Evolutionary conservation across 148 eudicot species (phyloP), one percentile per base, ranked within the genome.

Genomic region (Diospyros lotus): DNA sequence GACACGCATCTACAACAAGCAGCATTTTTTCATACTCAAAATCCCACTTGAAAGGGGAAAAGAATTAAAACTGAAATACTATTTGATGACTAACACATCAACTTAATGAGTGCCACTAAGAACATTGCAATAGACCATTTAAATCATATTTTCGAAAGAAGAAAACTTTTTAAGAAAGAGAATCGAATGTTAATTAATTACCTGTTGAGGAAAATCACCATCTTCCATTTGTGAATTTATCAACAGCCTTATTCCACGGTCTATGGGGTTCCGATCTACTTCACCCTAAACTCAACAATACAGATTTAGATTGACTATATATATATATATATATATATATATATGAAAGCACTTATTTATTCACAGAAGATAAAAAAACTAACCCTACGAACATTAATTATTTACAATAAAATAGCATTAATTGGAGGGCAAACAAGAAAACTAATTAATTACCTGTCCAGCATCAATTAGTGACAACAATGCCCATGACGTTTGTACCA

Each of bases 401-500:
- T 28, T 28, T 28, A 28, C 28, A 28, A 28, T 0, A 28, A 28
- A 28, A 28, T 28, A 28, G 28, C 28, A 28, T 28, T 28, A 28
- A 28, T 28, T 28, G 28, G 28, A 28, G 28, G 28, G 28, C 28
- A 28, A 28, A 38, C 10, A 39, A 12, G 5, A 2, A n/a, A 39
- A 56, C 2, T 17, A 50, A 45, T 14, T 55, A 70, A 80, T 72
- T 42, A 88, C 92, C 88, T 86, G 90, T 48, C 95, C 90, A 15
- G 92, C 88, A 60, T 81, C 79, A 45, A 90, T 88, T 43, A 90
- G 89, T 54, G 92, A 75, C 78, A 90, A 63, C 68, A 90, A n/a
- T 60, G 92, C 96, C 96, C 96, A 88, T 56, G 89, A 81, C 7
- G 96, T 90, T 14, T 89, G 83, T 69, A 88, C 96, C 79, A 85